A percentile compares a stretch with the other conserved stretches of the same genome.
phyloP scores from a whole-genome alignment of 140 eudicot species.

The Stevia rebaudiana region DNA sequence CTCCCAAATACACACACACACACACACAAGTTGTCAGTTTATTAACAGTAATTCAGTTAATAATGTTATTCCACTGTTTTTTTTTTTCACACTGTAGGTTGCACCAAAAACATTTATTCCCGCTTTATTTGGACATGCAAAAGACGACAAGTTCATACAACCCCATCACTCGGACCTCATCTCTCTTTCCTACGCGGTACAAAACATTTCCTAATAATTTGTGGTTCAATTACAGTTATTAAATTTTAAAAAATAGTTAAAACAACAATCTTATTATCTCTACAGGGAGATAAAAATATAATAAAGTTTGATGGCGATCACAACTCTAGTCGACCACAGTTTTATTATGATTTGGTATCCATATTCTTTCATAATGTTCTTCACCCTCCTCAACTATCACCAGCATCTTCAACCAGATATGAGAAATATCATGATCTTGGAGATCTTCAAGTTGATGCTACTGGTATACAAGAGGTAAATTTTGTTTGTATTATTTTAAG shows the following conservation, averaged over 20 bases:
- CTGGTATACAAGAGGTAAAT: conserved; percentile 71
- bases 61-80: no score
- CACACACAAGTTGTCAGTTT: neutral
- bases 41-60: neutral
- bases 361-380: conserved; percentile 82
- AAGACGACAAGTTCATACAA: conserved; percentile 80
- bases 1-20: neutral
- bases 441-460: conserved; percentile 55
- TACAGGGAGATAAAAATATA: conserved; percentile 87
- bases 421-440: conserved; percentile 69
- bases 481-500: conserved; percentile 3
- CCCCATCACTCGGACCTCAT: conserved; percentile 82
- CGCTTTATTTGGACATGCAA: conserved; percentile 93
- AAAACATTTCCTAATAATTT: neutral
- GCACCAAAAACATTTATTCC: conserved; percentile 89
- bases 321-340: conserved; percentile 87
- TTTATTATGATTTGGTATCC: conserved; percentile 75
- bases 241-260: conserved; percentile 11
- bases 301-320: conserved; percentile 94
- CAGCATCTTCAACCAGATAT: conserved; percentile 42
- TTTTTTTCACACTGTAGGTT: conserved; percentile 44
- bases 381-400: conserved; percentile 62
- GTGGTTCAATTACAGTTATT: neutral
- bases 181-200: conserved; percentile 66
- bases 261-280: neutral